Percentiles rank a stretch among this genome's conserved stretches.
Evolutionary conservation across 2,329 filamentous ascomycete species (phyloP).

Genomic region (Fusarium udum): DNA sequence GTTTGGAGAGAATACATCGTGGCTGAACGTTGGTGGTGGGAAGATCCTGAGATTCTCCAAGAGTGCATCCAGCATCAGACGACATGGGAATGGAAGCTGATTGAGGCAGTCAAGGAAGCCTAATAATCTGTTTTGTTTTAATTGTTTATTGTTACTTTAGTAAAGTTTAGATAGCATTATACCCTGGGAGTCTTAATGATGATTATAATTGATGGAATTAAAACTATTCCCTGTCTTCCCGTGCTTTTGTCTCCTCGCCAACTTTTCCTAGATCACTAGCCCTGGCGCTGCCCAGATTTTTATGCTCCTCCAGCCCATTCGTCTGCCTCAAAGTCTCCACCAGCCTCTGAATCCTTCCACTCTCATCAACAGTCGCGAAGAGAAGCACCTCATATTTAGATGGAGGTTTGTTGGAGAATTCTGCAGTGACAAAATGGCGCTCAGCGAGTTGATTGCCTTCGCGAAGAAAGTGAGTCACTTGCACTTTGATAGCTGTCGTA

Average conservation of each 20-base stretch:
- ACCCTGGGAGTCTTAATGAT: neutral
- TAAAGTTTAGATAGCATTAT: conserved; percentile 7
- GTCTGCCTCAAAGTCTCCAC: neutral
- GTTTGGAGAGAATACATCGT: conserved; percentile 65
- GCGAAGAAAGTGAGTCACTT: neutral
- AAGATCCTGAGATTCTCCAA: conserved; percentile 61
- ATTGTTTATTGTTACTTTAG: neutral
- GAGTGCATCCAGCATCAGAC: conserved; percentile 65
- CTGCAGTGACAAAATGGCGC: neutral
- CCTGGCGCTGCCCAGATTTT: neutral
- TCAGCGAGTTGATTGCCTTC: neutral
- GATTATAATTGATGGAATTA: neutral
- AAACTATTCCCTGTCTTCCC: fast-evolving
- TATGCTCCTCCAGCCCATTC: neutral
- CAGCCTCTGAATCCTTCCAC: neutral
- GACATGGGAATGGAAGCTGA: conserved; percentile 65
- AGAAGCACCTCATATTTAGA: neutral
- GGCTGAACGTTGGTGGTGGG: conserved; percentile 68
- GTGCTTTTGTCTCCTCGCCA: fast-evolving
- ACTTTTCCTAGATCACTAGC: neutral
- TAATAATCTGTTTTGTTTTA: neutral
- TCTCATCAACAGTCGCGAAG: neutral
- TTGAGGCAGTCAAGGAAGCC: conserved; percentile 62
- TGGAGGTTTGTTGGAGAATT: neutral
- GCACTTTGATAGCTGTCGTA: neutral